Conservation (phyloP, 75 land plant species). For the Pinus tabuliformis region DNA sequence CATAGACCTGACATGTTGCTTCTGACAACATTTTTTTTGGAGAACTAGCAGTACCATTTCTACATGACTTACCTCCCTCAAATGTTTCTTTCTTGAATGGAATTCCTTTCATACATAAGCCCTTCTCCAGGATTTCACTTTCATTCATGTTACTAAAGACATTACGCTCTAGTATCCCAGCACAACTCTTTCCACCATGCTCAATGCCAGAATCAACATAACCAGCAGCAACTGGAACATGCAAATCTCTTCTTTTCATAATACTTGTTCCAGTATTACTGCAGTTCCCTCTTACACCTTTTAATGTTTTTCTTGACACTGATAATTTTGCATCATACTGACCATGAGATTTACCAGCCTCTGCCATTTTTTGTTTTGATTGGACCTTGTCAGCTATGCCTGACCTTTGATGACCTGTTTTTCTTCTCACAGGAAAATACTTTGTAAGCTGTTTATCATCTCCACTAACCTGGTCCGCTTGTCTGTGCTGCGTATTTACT, state of each 20-base stretch:
- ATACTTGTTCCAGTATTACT: neutral
- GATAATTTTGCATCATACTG: neutral
- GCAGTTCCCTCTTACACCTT: neutral
- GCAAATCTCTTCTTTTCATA: neutral
- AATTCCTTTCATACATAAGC: neutral
- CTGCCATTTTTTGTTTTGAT: neutral
- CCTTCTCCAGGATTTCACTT: neutral
- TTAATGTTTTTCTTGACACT: neutral
- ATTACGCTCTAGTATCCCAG: neutral
- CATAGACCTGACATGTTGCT: constrained; percentile 1
- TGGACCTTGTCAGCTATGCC: neutral
- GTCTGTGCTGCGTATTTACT: neutral
- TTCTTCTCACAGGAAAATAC: neutral
- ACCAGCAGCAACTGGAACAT: neutral
- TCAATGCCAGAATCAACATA: neutral
- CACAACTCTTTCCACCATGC: neutral
- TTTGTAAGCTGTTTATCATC: neutral
- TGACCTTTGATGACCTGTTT: neutral
- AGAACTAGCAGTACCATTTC: neutral
- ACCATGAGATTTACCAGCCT: neutral
- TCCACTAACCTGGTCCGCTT: neutral
- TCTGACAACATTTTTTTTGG: neutral
- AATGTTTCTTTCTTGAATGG: neutral
- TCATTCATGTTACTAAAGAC: neutral
- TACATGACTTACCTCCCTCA: neutral